Base-by-base conservation (phyloP, 495 filamentous ascomycete genomes). In the Hypoxylon rickii region DNA sequence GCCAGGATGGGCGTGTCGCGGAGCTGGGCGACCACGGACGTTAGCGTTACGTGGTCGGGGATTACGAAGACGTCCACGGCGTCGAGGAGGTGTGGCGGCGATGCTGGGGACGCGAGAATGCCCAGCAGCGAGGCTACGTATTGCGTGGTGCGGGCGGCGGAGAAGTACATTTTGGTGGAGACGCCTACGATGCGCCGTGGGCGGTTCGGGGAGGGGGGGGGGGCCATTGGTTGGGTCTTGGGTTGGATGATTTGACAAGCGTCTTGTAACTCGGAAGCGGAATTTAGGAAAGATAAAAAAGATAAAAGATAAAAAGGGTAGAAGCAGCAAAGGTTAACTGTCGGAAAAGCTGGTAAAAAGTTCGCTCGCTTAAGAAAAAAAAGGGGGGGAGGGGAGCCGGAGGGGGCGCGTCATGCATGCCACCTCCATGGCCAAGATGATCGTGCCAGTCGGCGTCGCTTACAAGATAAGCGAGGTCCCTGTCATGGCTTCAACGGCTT, bases 81-180 rank as follows among this genome's bases (percentile, higher is more conserved):
- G 24, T 65, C 40, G 8, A 70, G 64, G 31, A 74, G 67, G 11
- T 69, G 62, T 15, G 67, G 49, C 16, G 58, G 51, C 8, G 62
- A 51, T 18, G 75, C 31, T 10, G 62, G 70, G 73, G 53, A 59
- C 33, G 63, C 44, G 13, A 71, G 50, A 45, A 76, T 78, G 40
- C 76, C 63, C 16, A 86, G 74, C 32, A 92, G 73, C 48, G 74
- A 71, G 36, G 73, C 65, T 53, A 87, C 73, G 74, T 90, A 95
- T 38, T 73, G 59, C 45, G 75, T 72, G 11, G 90, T 92, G 47
- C 74, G 74, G 15, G 80, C 70, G 16, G 85, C 79, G 71, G 82
- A 81, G 70, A 92, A 92, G 78, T 93, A 93, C 84, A 91, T 89
- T 67, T 95, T 93, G 17, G 89, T 80, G 45, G 84, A 89, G 68